phyloP scores from a whole-genome alignment of 2,329 filamentous ascomycete species.

The Diaporthe ampelina region DNA sequence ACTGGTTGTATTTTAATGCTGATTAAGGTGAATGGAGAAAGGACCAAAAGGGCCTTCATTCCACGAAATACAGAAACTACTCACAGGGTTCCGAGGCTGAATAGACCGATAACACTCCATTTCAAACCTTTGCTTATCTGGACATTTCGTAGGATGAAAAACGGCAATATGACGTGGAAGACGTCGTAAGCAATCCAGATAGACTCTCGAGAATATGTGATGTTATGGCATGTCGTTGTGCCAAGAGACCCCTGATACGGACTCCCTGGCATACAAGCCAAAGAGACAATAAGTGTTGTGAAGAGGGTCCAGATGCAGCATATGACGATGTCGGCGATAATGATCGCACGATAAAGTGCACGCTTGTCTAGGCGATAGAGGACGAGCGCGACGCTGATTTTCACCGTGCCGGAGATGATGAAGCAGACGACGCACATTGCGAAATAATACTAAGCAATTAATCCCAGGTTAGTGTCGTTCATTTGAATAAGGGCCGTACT shows the following conservation, averaged over 20 bases:
- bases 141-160: constrained; percentile 35
- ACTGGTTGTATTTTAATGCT: neutral
- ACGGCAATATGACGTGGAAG: constrained; percentile 29
- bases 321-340: constrained; percentile 34
- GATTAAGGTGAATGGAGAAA: neutral
- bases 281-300: constrained; percentile 20
- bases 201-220: constrained; percentile 33
- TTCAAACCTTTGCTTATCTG: constrained; percentile 24
- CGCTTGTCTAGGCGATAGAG: constrained; percentile 40
- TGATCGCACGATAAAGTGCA: constrained; percentile 6
- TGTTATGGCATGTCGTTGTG: constrained; percentile 1
- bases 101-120: constrained; percentile 29
- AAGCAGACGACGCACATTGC: constrained; percentile 34
- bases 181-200: constrained; percentile 36
- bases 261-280: constrained; percentile 18
- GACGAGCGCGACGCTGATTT: constrained; percentile 38
- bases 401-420: constrained; percentile 35
- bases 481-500: fast-evolving
- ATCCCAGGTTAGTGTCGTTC: neutral
- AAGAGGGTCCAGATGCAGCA: constrained; percentile 36
- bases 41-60: no score
- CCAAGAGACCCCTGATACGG: neutral
- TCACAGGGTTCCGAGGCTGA: constrained; percentile 38
- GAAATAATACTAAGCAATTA: constrained; percentile 4
- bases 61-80: neutral